Percentiles rank a stretch among this genome's conserved stretches.
These are phyloP conservation scores for Penicillium psychrosexuale DNA, from an alignment of 2,329 filamentous ascomycete species.

Conservation along the genomic window DNA sequence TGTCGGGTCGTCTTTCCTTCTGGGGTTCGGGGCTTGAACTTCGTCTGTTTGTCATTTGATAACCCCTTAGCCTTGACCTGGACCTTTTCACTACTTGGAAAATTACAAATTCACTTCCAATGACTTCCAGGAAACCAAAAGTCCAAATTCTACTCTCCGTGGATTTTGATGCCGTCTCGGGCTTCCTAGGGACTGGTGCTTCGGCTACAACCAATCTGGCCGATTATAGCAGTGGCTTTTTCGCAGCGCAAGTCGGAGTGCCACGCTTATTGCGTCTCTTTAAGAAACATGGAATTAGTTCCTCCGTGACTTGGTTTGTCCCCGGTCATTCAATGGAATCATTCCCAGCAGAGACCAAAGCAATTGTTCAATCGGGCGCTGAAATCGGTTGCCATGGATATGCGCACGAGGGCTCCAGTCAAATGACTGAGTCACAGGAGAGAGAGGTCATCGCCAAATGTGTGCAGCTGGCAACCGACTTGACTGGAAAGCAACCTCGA, in stretches of 20 bases:
- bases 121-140: slow-evolving; percentile 3
- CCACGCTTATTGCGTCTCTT: slow-evolving; percentile 55
- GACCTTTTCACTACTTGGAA: neutral
- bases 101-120: neutral
- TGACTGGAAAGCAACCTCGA: slow-evolving; percentile 65
- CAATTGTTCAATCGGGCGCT: slow-evolving; percentile 52
- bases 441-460: slow-evolving; percentile 71
- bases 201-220: slow-evolving; percentile 53
- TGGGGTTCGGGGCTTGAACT: neutral
- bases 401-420: slow-evolving; percentile 66
- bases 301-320: slow-evolving; percentile 59
- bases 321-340: slow-evolving; percentile 59
- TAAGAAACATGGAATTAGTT: slow-evolving; percentile 49
- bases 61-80: neutral
- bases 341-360: slow-evolving; percentile 51
- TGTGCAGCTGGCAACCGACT: slow-evolving; percentile 66
- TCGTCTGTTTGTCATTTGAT: neutral
- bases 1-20: neutral
- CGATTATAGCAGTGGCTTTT: slow-evolving; percentile 56
- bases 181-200: slow-evolving; percentile 57
- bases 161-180: slow-evolving; percentile 59
- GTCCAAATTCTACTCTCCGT: slow-evolving; percentile 35
- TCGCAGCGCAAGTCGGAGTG: slow-evolving; percentile 57
- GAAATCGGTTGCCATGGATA: slow-evolving; percentile 59
- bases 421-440: slow-evolving; percentile 71